Evolutionary conservation across 495 filamentous ascomycete genomes (phyloP).

Genomic region (Penicillium silybi): DNA sequence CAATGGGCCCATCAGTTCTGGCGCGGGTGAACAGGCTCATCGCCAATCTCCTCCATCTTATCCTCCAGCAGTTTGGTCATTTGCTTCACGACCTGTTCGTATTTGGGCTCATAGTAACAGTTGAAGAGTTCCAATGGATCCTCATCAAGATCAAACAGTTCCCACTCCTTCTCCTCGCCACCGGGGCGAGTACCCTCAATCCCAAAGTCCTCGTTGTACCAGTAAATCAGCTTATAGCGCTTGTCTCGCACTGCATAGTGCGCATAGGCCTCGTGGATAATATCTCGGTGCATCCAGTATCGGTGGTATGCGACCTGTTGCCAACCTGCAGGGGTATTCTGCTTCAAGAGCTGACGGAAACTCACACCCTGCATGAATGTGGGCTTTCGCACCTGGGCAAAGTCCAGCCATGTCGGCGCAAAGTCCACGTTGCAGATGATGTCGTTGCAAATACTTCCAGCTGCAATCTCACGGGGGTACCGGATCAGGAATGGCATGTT

Average conservation of each 20-base stretch:
- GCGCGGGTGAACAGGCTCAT: slow-evolving; percentile 31
- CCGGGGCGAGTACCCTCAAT: slow-evolving; percentile 33
- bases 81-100: slow-evolving; percentile 26
- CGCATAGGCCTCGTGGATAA: slow-evolving; percentile 36
- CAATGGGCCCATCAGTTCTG: neutral
- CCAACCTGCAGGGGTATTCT: slow-evolving; percentile 31
- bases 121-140: slow-evolving; percentile 46
- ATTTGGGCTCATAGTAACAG: slow-evolving; percentile 28
- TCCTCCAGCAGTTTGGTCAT: slow-evolving; percentile 36
- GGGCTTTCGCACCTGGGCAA: slow-evolving; percentile 28
- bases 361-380: slow-evolving; percentile 43
- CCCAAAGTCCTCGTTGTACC: slow-evolving; percentile 41
- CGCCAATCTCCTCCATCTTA: slow-evolving; percentile 43
- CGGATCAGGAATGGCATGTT: slow-evolving; percentile 45
- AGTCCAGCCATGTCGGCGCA: slow-evolving; percentile 39
- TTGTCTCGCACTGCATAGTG: slow-evolving; percentile 43
- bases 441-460: slow-evolving; percentile 31
- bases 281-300: slow-evolving; percentile 46
- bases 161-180: slow-evolving; percentile 38
- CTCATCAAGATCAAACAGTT: slow-evolving; percentile 41
- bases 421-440: slow-evolving; percentile 46
- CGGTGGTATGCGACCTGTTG: slow-evolving; percentile 44
- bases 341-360: slow-evolving; percentile 26
- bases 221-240: slow-evolving; percentile 46
- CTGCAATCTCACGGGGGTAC: slow-evolving; percentile 31